phyloP scores from a whole-genome alignment of 805 yeast genomes.

The Candida saitoana region DNA sequence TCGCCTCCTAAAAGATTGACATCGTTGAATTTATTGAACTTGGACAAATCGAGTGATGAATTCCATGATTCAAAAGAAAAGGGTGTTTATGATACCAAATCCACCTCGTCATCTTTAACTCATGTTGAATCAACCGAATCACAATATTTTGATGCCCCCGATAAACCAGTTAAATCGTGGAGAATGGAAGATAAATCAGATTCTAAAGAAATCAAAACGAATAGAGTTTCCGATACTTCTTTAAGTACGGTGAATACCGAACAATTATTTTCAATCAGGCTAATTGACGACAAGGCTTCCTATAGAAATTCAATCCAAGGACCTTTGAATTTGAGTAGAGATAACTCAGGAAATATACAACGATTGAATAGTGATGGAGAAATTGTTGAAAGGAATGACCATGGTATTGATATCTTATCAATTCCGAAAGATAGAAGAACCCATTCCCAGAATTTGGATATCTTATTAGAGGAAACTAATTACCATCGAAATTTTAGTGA shows the following conservation, averaged over 20 bases:
- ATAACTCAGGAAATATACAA: slow-evolving; percentile 34
- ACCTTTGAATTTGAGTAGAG: slow-evolving; percentile 22
- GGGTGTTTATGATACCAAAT: slow-evolving; percentile 11
- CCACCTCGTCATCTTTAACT: slow-evolving; percentile 49
- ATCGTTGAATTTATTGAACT: slow-evolving; percentile 48
- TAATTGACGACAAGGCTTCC: slow-evolving; percentile 54
- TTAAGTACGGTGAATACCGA: slow-evolving; percentile 82
- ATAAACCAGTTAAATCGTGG: slow-evolving; percentile 39
- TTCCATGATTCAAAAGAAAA: slow-evolving; percentile 10
- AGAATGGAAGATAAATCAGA: slow-evolving; percentile 37
- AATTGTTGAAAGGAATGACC: slow-evolving; percentile 21
- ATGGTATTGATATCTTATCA: background rate
- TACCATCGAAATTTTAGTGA: slow-evolving; percentile 14
- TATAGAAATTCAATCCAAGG: slow-evolving; percentile 28
- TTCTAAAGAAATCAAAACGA: slow-evolving; percentile 33
- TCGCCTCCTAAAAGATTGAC: slow-evolving; percentile 31
- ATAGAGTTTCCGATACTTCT: slow-evolving; percentile 70
- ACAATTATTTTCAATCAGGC: slow-evolving; percentile 72
- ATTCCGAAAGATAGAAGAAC: slow-evolving; percentile 17
- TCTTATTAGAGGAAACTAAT: slow-evolving; percentile 24
- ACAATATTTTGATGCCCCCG: slow-evolving; percentile 28
- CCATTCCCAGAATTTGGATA: slow-evolving; percentile 24
- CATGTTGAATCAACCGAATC: slow-evolving; percentile 41
- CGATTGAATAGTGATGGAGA: slow-evolving; percentile 45
- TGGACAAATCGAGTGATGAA: slow-evolving; percentile 38